Evolutionary conservation across 1,284 basidiomycete genomes (phyloP).

Genomic region (Ceratobasidium sp.): DNA sequence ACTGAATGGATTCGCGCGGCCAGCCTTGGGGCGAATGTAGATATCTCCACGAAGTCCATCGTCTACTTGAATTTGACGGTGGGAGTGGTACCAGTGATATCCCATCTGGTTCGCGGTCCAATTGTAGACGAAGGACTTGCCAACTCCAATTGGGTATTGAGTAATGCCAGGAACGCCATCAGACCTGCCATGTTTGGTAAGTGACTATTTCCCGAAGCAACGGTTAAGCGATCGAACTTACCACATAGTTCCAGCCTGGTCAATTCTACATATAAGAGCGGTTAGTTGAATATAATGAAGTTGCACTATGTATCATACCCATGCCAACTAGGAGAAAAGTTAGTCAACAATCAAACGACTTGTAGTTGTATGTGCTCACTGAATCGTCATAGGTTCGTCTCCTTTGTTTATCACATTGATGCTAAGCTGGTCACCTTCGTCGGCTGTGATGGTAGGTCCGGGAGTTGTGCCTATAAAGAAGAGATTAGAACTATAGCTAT

Average conservation of each 20-base stretch:
- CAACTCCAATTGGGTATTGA: conserved; percentile 28
- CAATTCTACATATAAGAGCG: conserved; percentile 7
- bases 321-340: conserved; percentile 6
- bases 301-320: conserved; percentile 3
- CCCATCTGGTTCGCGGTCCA: conserved; percentile 25
- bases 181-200: not conserved
- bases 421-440: conserved; percentile 41
- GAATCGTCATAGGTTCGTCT: conserved; percentile 31
- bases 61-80: conserved; percentile 33
- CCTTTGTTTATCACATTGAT: conserved; percentile 38
- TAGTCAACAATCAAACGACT: not conserved
- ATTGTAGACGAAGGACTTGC: conserved; percentile 8
- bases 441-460: conserved; percentile 35
- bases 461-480: conserved; percentile 30
- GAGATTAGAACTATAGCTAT: not conserved
- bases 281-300: not conserved
- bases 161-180: conserved; percentile 42
- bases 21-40: conserved; percentile 31
- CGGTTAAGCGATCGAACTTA: not conserved
- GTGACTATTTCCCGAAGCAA: not conserved
- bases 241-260: conserved; percentile 37
- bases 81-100: conserved; percentile 39
- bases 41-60: conserved; percentile 39
- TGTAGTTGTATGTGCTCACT: not conserved
- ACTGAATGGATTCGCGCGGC: conserved; percentile 15